Conservation (phyloP, 352 stramenopile species). For the Pythium rhizo-oryzae region DNA sequence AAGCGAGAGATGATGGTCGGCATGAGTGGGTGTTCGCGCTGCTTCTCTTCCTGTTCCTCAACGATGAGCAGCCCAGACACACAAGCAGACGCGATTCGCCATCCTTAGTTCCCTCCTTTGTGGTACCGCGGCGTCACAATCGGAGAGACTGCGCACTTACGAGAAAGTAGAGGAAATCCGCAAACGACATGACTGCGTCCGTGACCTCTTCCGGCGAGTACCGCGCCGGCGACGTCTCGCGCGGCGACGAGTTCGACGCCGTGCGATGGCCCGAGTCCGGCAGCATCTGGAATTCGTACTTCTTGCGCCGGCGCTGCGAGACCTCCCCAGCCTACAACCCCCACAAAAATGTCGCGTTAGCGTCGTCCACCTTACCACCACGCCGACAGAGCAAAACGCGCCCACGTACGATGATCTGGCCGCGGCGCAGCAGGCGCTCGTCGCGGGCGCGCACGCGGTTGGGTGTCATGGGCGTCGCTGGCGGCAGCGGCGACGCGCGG, state of each 20-base stretch:
- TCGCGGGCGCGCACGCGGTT: constrained; percentile 32
- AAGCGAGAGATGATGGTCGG: constrained; percentile 79
- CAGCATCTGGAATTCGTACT: constrained; percentile 67
- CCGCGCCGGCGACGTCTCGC: constrained; percentile 54
- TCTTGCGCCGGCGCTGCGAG: constrained; percentile 36
- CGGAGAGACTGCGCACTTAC: constrained; percentile 34
- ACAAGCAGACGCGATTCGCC: constrained; percentile 29
- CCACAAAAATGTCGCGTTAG: neutral
- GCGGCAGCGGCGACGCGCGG: constrained; percentile 17
- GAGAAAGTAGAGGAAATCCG: constrained; percentile 82
- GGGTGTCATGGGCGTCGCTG: constrained; percentile 28
- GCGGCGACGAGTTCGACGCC: constrained; percentile 35
- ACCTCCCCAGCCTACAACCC: constrained; percentile 28
- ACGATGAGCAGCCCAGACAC: constrained; percentile 29
- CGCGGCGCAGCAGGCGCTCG: constrained; percentile 29
- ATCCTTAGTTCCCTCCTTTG: neutral
- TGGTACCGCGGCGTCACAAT: neutral
- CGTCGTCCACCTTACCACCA: neutral
- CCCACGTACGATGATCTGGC: constrained; percentile 36
- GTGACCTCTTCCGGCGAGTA: constrained; percentile 77
- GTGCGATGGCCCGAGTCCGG: constrained; percentile 45
- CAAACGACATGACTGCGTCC: constrained; percentile 78
- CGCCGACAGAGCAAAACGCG: neutral
- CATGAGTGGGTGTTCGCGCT: constrained; percentile 73
- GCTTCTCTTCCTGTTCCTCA: constrained; percentile 84